These are phyloP conservation scores for Bryoglossum gracile DNA, from an alignment of 495 filamentous ascomycete genomes.

Conservation along the genomic window DNA sequence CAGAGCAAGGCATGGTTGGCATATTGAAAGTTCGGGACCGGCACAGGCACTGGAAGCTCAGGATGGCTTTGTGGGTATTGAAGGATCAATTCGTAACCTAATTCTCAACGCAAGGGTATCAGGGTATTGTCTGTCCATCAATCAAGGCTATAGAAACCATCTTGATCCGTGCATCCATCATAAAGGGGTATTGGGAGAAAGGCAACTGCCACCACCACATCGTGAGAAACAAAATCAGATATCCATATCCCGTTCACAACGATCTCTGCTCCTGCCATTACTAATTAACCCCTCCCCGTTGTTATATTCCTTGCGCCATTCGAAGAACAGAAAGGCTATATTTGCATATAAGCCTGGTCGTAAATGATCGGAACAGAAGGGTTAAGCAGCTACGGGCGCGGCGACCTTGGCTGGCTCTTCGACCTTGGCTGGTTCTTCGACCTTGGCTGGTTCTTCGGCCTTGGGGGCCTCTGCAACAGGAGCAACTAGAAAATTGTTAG, in stretches of 20 bases:
- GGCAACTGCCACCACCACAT: constrained; percentile 7
- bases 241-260: constrained; percentile 15
- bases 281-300: constrained; percentile 9
- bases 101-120: constrained; percentile 24
- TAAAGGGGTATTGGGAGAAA: constrained; percentile 24
- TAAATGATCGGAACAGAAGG: neutral
- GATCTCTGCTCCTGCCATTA: constrained; percentile 20
- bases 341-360: neutral
- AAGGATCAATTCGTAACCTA: constrained; percentile 26
- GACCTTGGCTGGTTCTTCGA: constrained; percentile 35
- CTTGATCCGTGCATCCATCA: constrained; percentile 19
- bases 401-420: constrained; percentile 5
- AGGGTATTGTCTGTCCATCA: constrained; percentile 25
- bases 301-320: constrained; percentile 10
- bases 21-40: no score
- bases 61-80: neutral
- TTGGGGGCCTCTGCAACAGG: constrained; percentile 34
- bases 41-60: neutral
- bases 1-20: no score
- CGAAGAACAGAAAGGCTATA: neutral
- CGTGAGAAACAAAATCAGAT: constrained; percentile 8
- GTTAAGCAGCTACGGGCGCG: constrained; percentile 18
- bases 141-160: constrained; percentile 13
- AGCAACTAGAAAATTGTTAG: constrained; percentile 6
- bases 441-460: constrained; percentile 34